Evolutionary conservation across 306 rosid species (phyloP).

Genomic region (Prunus mongolica): DNA sequence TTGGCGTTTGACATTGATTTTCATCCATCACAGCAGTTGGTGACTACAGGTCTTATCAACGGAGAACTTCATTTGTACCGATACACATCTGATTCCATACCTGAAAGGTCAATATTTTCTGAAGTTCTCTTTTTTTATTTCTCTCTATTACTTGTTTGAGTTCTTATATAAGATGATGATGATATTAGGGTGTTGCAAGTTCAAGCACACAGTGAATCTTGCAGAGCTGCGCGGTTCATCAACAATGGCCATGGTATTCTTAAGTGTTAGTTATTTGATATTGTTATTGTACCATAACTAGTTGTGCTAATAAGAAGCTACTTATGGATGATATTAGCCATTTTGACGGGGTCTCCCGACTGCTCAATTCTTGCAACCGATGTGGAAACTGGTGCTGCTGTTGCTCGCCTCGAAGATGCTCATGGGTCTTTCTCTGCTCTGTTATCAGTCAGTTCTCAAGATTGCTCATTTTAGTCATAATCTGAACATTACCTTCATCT

Average conservation of each 20-base stretch:
- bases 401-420: conserved; percentile 70
- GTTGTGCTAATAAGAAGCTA: conserved; percentile 11
- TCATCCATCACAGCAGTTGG: conserved; percentile 61
- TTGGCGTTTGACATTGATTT: conserved; percentile 75
- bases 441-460: background rate
- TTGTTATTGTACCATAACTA: background rate
- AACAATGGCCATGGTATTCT: conserved; percentile 71
- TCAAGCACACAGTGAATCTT: conserved; percentile 73
- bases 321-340: conserved; percentile 38
- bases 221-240: conserved; percentile 78
- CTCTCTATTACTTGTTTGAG: background rate
- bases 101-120: conserved; percentile 41
- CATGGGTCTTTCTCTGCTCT: conserved; percentile 44
- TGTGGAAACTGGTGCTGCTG: conserved; percentile 79
- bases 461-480: background rate
- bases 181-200: conserved; percentile 59
- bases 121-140: background rate
- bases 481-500: background rate
- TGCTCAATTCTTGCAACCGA: conserved; percentile 74
- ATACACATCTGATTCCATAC: conserved; percentile 42
- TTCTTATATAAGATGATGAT: background rate
- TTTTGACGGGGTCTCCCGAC: conserved; percentile 86
- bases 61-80: conserved; percentile 76
- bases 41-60: conserved; percentile 55
- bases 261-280: background rate